Conservation (phyloP, 208 protist genomes). For the Acanthamoeba divionensis region DNA sequence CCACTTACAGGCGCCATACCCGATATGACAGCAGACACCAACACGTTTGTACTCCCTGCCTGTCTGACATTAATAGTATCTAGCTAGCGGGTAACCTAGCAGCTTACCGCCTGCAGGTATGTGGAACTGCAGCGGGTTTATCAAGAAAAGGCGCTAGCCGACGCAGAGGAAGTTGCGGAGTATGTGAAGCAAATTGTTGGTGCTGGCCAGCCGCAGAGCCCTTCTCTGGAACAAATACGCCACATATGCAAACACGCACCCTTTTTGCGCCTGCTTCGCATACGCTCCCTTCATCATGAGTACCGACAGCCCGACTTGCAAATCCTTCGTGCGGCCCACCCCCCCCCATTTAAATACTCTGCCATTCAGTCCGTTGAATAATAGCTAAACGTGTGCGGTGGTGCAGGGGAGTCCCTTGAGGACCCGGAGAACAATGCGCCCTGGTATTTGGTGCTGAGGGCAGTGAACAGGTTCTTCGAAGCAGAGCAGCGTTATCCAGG, state of each 20-base stretch:
- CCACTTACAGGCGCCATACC: constrained; percentile 89
- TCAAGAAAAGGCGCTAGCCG: constrained; percentile 45
- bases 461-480: constrained; percentile 71
- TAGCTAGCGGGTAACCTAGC: too few species aligned
- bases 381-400: neutral
- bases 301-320: constrained; percentile 40
- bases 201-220: neutral
- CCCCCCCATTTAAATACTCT: neutral
- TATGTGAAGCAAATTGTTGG: constrained; percentile 32
- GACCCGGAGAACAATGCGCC: constrained; percentile 51
- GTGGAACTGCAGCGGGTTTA: constrained; percentile 17
- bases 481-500: constrained; percentile 70
- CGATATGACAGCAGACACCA: constrained; percentile 93
- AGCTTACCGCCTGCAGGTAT: too few species aligned
- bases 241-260: constrained; percentile 67
- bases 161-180: constrained; percentile 40
- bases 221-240: constrained; percentile 60
- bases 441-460: constrained; percentile 79
- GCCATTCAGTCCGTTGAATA: neutral
- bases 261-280: constrained; percentile 62
- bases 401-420: neutral
- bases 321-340: neutral
- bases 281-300: constrained; percentile 66
- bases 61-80: too few species aligned
- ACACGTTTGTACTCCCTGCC: constrained; percentile 54